Evolutionary conservation across 2,329 filamentous ascomycete species (phyloP), one percentile per base, ranked within the genome.

Genomic region (Ophiostoma sp.): DNA sequence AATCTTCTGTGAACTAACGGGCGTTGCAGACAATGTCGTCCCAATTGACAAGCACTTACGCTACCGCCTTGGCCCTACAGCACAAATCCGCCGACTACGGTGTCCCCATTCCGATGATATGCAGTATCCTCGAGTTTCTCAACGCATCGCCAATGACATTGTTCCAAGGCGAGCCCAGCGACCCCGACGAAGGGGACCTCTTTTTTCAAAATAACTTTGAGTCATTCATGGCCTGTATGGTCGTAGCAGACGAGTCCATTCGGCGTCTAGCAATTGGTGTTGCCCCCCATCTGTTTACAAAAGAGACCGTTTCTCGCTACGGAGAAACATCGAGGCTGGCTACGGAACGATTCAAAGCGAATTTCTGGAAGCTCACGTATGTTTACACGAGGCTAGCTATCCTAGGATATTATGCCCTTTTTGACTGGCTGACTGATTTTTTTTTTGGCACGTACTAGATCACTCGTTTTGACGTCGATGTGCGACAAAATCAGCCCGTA

Each of bases 81-180:
- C 81, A 82, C 25, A 85, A 83, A 74, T 78, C 82, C 33, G 77
- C 81, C 0, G 84, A 85, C 72, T 77, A 80, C 55, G 76, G 80
- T n/a, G 79, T 81, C 3, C 83, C 82, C 28, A 80, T 82, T 28
- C 80, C 81, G 64, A 82, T 88, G 77, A 81, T 86, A 31, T 85
- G 84, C 78, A 85, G 84, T 74, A 88, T 90, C 70, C 81, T 91
- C 12, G 82, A 84, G 57, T 91, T 91, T 73, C 79, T 91, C 12
- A 84, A 88, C 75, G 84, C 85, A 6, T 88, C 86, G 1, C 87
- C 89, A 70, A 75, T 82, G 70, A 85, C 84, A 1, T 79, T 88
- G 2, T 86, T 87, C 70, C 80, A 83, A 71, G 82, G 81, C 17
- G 78, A 82, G 9, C 83, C 83, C 11, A 75, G 76, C 19, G 80